Percentiles rank a stretch among this genome's conserved stretches.
phyloP scores from a whole-genome alignment of 2,329 filamentous ascomycete genomes.

The Colletotrichum acutatum region DNA sequence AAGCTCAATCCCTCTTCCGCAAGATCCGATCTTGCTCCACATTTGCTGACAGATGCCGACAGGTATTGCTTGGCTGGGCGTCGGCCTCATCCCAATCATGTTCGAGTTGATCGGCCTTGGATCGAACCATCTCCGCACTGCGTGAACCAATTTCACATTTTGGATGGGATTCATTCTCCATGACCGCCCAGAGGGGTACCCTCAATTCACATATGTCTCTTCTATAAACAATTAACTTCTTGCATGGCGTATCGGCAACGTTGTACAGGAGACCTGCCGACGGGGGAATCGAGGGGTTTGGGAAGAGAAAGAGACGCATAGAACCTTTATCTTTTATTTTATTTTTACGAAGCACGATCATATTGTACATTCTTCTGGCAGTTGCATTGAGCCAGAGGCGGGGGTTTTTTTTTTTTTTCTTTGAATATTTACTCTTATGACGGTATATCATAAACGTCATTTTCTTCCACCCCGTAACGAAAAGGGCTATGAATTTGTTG shows the following conservation, averaged over 20 bases:
- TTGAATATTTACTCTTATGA: background rate
- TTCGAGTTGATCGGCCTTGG: slow-evolving; percentile 72
- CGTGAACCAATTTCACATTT: slow-evolving; percentile 5
- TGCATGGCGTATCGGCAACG: slow-evolving; percentile 24
- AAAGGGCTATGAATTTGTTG: background rate
- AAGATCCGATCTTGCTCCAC: slow-evolving; percentile 6
- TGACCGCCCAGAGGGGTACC: background rate
- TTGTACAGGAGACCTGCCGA: background rate
- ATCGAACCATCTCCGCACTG: slow-evolving; percentile 50
- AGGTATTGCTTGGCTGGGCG: slow-evolving; percentile 87
- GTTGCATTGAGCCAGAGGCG: slow-evolving; percentile 17
- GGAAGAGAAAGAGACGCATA: slow-evolving; percentile 14
- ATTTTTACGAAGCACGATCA: slow-evolving; percentile 30
- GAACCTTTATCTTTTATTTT: slow-evolving; percentile 8
- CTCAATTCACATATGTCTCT: background rate
- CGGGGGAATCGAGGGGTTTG: background rate
- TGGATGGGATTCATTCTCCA: background rate
- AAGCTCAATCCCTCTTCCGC: slow-evolving; percentile 43
- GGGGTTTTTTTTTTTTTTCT: too few species aligned
- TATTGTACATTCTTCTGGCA: slow-evolving; percentile 25
- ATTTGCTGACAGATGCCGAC: slow-evolving; percentile 36
- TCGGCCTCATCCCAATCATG: slow-evolving; percentile 78
- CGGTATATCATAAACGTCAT: background rate
- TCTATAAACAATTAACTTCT: slow-evolving; percentile 2
- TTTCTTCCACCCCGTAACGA: background rate